Conservation (phyloP, 495 filamentous ascomycete species). For the Glutinoglossum americanum region DNA sequence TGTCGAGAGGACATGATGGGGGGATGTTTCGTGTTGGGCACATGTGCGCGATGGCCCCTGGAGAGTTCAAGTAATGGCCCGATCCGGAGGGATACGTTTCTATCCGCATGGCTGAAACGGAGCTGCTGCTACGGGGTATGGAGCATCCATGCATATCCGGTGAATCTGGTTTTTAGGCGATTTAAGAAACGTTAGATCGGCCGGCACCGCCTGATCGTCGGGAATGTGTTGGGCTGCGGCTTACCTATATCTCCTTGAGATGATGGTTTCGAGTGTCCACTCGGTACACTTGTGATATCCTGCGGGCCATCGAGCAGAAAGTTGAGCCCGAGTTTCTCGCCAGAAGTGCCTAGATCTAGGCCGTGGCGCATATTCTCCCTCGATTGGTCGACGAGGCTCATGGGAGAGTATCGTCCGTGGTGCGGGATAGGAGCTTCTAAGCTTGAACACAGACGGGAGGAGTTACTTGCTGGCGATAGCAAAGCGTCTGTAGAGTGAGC, state of each 20-base stretch:
- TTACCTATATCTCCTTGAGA: not conserved
- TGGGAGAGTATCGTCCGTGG: not conserved
- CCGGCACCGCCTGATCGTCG: not conserved
- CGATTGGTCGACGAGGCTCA: not conserved
- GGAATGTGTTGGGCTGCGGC: not conserved
- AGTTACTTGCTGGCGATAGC: conserved; percentile 22
- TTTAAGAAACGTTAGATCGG: not conserved
- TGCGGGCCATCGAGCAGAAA: not conserved
- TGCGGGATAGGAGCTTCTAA: not conserved
- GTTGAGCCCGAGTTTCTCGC: not conserved
- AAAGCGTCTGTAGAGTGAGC: conserved; percentile 8
- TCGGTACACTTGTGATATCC: not conserved
- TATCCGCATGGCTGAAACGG: not conserved
- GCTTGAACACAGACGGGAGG: conserved; percentile 14
- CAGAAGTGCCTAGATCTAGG: not conserved
- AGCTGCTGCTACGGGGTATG: not conserved
- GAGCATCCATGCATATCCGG: not conserved
- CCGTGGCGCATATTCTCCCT: not conserved
- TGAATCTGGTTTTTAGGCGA: not conserved
- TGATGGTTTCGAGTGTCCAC: not conserved
- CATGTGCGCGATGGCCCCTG: not conserved
- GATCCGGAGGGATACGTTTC: not conserved
- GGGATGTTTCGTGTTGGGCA: conserved; percentile 24
- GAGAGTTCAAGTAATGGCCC: not conserved
- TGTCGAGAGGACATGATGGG: conserved; percentile 53